phyloP scores from a whole-genome alignment of 192 early-diverging fungal genomes.

The Piromyces finnis region DNA sequence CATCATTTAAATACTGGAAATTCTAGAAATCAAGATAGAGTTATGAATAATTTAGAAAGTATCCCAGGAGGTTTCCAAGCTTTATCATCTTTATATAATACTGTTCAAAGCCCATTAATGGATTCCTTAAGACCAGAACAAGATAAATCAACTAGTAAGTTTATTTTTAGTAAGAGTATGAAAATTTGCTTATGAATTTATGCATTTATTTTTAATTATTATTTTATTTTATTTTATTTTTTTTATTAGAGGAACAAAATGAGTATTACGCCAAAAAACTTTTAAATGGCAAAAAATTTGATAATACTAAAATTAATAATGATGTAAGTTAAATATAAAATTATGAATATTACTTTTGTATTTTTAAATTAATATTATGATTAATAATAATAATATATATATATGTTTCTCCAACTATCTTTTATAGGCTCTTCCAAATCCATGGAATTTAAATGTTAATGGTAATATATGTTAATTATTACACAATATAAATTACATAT shows the following conservation, averaged over 20 bases:
- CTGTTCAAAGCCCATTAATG: background rate
- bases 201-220: too few species aligned
- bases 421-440: background rate
- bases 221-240: too few species aligned
- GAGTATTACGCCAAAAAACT: background rate
- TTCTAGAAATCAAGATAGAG: background rate
- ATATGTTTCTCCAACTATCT: too few species aligned
- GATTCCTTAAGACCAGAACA: background rate
- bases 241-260: background rate
- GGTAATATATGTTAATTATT: background rate
- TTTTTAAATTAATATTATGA: too few species aligned
- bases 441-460: background rate
- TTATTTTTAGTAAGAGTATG: too few species aligned
- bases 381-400: too few species aligned
- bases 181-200: too few species aligned
- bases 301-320: background rate
- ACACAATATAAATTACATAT: too few species aligned
- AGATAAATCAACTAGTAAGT: background rate
- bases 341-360: too few species aligned
- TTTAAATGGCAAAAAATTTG: background rate
- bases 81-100: background rate
- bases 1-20: too few species aligned
- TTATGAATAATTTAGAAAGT: background rate
- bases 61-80: background rate
- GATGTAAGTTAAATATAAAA: background rate